These are phyloP conservation scores for Calonectria hongkongensis DNA, from an alignment of 2,329 filamentous ascomycete species.

Conservation along the genomic window DNA sequence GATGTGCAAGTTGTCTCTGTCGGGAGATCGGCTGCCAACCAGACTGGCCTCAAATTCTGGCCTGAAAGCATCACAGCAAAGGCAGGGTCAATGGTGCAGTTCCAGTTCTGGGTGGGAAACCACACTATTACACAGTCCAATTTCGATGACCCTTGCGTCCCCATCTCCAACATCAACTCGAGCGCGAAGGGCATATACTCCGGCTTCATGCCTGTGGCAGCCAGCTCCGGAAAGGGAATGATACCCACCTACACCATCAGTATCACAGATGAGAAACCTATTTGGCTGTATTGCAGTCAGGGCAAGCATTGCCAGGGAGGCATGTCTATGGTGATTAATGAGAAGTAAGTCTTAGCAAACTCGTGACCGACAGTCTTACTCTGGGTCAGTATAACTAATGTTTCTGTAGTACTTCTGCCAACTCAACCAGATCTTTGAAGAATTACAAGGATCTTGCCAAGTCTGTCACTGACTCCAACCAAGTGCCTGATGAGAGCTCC, in stretches of 20 bases:
- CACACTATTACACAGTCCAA: constrained; percentile 87
- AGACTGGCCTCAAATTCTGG: constrained; percentile 73
- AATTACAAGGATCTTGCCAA: constrained; percentile 67
- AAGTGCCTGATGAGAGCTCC: constrained; percentile 47
- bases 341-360: constrained; percentile 71
- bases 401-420: constrained; percentile 66
- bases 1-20: constrained; percentile 80
- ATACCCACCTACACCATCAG: constrained; percentile 82
- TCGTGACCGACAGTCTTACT: background rate
- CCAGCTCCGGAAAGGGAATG: constrained; percentile 67
- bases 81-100: constrained; percentile 79
- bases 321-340: constrained; percentile 87
- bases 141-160: constrained; percentile 82
- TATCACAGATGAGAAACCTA: constrained; percentile 80
- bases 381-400: constrained; percentile 22
- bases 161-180: constrained; percentile 72
- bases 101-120: constrained; percentile 81
- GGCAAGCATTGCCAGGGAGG: constrained; percentile 83
- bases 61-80: constrained; percentile 79
- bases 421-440: constrained; percentile 70
- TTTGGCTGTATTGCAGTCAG: constrained; percentile 89
- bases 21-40: constrained; percentile 69
- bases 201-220: constrained; percentile 79
- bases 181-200: constrained; percentile 78
- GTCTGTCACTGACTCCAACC: constrained; percentile 53